Evolutionary conservation across 2,329 filamentous ascomycete genomes (phyloP).

Genomic region (Boeremia lycopersici): DNA sequence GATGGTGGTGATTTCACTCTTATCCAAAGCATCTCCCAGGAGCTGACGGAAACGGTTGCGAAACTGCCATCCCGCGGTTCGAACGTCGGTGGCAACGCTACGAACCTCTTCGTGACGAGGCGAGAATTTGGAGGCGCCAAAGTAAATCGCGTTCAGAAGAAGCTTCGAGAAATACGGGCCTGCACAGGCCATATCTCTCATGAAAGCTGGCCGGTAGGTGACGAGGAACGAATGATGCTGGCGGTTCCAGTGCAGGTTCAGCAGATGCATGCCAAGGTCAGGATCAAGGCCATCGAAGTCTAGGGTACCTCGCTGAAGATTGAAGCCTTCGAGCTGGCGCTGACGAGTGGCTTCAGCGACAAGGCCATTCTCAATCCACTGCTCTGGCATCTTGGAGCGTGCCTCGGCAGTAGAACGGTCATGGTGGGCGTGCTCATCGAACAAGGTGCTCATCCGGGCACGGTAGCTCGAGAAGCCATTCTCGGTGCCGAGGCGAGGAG

Average conservation of each 20-base stretch:
- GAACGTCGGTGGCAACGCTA: slow-evolving; percentile 52
- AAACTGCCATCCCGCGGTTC: slow-evolving; percentile 57
- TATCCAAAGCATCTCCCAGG: slow-evolving; percentile 54
- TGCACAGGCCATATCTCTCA: slow-evolving; percentile 53
- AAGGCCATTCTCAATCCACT: slow-evolving; percentile 54
- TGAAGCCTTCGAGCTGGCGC: slow-evolving; percentile 58
- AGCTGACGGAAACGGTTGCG: slow-evolving; percentile 55
- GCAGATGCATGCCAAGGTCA: slow-evolving; percentile 58
- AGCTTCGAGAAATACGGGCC: slow-evolving; percentile 64
- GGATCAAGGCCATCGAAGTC: slow-evolving; percentile 63
- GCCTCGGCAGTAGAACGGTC: slow-evolving; percentile 20
- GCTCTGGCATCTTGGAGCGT: slow-evolving; percentile 34
- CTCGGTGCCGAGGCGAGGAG: slow-evolving; percentile 48
- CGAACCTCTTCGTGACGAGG: slow-evolving; percentile 52
- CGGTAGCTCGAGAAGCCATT: slow-evolving; percentile 54
- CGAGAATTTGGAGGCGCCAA: slow-evolving; percentile 55
- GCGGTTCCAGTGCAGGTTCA: slow-evolving; percentile 60
- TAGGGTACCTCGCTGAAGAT: slow-evolving; percentile 53
- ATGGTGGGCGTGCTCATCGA: slow-evolving; percentile 47
- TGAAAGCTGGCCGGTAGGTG: slow-evolving; percentile 58
- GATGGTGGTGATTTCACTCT: slow-evolving; percentile 60
- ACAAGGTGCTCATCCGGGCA: slow-evolving; percentile 57
- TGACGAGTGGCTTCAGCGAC: slow-evolving; percentile 57
- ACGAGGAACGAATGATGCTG: slow-evolving; percentile 58
- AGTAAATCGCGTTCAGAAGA: slow-evolving; percentile 62